Percentiles rank a stretch among this genome's conserved stretches.
Conservation (phyloP, 2,329 filamentous ascomycete genomes). For the Pestalotiopsis sp. region DNA sequence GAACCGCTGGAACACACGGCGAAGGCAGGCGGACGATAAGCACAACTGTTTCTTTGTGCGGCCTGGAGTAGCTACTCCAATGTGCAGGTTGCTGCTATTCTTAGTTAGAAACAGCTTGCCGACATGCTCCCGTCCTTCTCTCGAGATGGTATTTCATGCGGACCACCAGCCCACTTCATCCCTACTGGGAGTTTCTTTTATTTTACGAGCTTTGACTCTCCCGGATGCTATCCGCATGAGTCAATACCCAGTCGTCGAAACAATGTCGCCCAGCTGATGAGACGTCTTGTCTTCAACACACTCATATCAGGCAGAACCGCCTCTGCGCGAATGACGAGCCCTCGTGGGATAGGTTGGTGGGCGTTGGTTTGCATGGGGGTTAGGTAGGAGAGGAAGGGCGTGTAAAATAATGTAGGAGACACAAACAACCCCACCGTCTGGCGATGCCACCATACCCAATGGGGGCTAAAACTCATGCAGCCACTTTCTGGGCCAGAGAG, state of each 20-base stretch:
- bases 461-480: constrained; percentile 15
- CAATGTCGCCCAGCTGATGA: background rate
- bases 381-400: constrained; percentile 9
- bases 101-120: background rate
- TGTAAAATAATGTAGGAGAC: background rate
- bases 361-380: constrained; percentile 1
- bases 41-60: background rate
- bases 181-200: background rate
- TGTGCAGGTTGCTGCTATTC: background rate
- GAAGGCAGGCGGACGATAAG: background rate
- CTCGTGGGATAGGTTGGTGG: constrained; percentile 25
- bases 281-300: background rate
- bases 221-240: constrained; percentile 1
- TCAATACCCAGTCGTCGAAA: background rate
- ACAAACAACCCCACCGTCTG: constrained; percentile 15
- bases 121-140: background rate
- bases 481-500: constrained; percentile 13
- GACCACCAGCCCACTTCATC: background rate
- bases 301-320: constrained; percentile 13
- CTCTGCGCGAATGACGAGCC: constrained; percentile 29
- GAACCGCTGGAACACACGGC: background rate
- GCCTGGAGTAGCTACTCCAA: background rate
- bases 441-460: constrained; percentile 14
- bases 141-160: background rate
- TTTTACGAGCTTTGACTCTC: constrained; percentile 11